Base-by-base conservation (phyloP, 106 monocot genomes). In the Vanilla planifolia region DNA sequence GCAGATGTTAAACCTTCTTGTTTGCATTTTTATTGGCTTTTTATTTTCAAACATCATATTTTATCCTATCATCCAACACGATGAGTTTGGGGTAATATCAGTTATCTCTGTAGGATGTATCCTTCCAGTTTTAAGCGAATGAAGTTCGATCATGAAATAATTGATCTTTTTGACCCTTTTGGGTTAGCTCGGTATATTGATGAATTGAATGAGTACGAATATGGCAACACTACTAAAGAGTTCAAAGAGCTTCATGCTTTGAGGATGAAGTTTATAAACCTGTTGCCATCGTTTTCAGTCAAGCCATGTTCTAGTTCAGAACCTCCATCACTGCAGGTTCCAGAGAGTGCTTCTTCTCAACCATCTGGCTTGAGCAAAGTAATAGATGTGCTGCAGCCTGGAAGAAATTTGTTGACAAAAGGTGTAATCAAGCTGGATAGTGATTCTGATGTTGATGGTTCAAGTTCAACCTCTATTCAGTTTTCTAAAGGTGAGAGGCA, bases 401-500 rank as follows among this genome's bases (percentile, higher is more conserved):
- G 20, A 9, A 33, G 3, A 20, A 34, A 15, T 20, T 35, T 28
- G 15, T n/a, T 21, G 36, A 21, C 20, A 7, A 20, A 28, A 8
- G 35, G 28, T 57, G 35, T 57, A 16, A 57, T 57, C 10, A 35
- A 57, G 9, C 16, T 57, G 21, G 57, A 57, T 57, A 35, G 57
- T 35, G 57, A 57, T 57, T 57, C 57, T 57, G 57, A 57, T 57
- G 57, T 19, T 21, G 35, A 57, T 35, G 34, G 34, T 57, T n/a
- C 28, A 20, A 57, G 15, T 35, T 35, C 57, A 2, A 35, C 35
- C 20, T 35, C 35, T 7, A 21, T 8, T 16, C 34, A 57, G 33
- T 57, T 20, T 20, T 20, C 33, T 57, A 33, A 57, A 57, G 20
- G 10, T 36, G 57, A 57, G 35, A 57, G n/a, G 35, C 57, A 34